Base-by-base conservation (phyloP, 148 eudicot species). In the Camellia lanceoleosa region DNA sequence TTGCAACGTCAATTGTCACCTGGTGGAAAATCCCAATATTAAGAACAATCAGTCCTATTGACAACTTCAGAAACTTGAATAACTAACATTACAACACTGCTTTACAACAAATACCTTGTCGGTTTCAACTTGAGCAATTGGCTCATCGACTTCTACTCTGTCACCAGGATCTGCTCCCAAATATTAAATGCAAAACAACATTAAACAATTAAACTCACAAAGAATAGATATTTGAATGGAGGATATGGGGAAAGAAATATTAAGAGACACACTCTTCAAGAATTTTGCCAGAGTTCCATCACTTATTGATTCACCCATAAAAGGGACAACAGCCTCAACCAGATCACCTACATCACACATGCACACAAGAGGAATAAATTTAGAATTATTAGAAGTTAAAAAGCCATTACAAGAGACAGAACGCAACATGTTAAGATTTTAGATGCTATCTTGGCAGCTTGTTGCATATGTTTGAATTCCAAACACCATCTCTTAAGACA, bases 121-220 rank as follows among this genome's bases (percentile, higher is more conserved):
- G 15, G 98, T 95, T 87, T 95, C 97, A 83, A 93, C 78, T 82
- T 95, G 98, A 19, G 97, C 98, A 82, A 95, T 95, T 73, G 97
- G 88, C 85, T 93, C 98, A 84, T 93, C 98, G 79, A 88, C 86
- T 81, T 83, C 96, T 38, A 95, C 98, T 77, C 88, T 84, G 80
- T 95, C 98, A 70, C 98, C 97, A 64, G 94, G 97, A 70, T 92
- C 97, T 92, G 87, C 79, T 43, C 68, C 80, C 80, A 77, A 51
- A 56, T 64, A 56, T 75, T 41, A 71, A 47, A 38, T 82, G n/a
- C 64, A 65, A 66, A 61, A 30, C 44, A 63, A 8, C n/a, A 56
- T 49, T 18, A 62, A 69, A 2, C 41, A 54, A 54, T 49, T 23
- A 23, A 19, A 67, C 67, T 58, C 47, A 73, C 80, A 49, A 64